These are phyloP conservation scores for Akanthomyces muscarius DNA, from an alignment of 2,329 filamentous ascomycete species.

Conservation along the genomic window DNA sequence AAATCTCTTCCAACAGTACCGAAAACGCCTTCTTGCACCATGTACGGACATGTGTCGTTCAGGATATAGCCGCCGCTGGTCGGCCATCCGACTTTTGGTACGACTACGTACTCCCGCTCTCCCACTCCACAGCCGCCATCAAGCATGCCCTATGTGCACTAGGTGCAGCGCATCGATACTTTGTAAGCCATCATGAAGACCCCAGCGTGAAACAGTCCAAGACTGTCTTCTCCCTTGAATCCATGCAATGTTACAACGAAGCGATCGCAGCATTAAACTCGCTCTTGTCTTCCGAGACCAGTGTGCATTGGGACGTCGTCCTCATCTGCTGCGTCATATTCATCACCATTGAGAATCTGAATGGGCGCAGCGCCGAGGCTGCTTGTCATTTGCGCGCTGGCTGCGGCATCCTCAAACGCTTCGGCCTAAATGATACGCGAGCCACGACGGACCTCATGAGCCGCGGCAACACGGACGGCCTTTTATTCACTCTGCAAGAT, in stretches of 20 bases:
- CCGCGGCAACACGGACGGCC: neutral
- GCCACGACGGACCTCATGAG: neutral
- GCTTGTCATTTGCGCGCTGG: slow-evolving; percentile 23
- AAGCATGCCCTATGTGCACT: neutral
- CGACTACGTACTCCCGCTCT: neutral
- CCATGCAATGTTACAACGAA: slow-evolving; percentile 23
- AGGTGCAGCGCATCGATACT: neutral
- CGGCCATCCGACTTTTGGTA: neutral
- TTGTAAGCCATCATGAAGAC: neutral
- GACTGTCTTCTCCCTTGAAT: neutral
- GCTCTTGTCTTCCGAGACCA: slow-evolving; percentile 19
- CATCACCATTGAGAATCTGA: slow-evolving; percentile 24
- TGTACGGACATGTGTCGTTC: neutral
- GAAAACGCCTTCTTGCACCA: neutral
- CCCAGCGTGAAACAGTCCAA: neutral
- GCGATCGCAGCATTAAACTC: slow-evolving; percentile 22
- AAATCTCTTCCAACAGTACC: neutral
- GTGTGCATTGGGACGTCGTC: slow-evolving; percentile 19
- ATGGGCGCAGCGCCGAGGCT: slow-evolving; percentile 23
- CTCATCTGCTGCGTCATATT: slow-evolving; percentile 25
- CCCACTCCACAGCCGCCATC: neutral
- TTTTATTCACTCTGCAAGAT: neutral
- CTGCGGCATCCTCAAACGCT: slow-evolving; percentile 17
- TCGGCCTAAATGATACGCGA: slow-evolving; percentile 5
- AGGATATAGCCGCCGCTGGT: neutral